Conservation (phyloP, 805 yeast species). For the Teunomyces atbi region DNA sequence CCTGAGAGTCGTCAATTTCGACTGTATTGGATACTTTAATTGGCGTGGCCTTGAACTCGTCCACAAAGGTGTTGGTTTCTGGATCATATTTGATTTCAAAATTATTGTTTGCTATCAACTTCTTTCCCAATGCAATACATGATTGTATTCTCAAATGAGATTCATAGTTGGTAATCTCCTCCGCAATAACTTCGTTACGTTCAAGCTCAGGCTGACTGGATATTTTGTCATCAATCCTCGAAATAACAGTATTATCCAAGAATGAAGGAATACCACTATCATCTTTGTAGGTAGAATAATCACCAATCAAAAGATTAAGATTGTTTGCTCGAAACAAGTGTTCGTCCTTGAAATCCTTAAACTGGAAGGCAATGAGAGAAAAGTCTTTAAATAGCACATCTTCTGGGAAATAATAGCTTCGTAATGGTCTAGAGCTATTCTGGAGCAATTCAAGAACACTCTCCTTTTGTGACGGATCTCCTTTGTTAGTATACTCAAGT, state of each 20-base stretch:
- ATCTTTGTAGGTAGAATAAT: conserved; percentile 12
- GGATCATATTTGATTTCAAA: conserved; percentile 2
- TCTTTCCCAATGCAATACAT: conserved; percentile 20
- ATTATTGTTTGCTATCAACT: conserved; percentile 15
- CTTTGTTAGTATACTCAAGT: conserved; percentile 4
- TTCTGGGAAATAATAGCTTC: conserved; percentile 59
- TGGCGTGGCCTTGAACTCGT: not conserved
- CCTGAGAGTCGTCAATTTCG: conserved; percentile 5
- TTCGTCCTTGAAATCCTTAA: conserved; percentile 62
- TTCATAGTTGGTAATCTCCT: conserved; percentile 20
- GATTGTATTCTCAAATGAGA: conserved; percentile 27
- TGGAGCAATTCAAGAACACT: conserved; percentile 9
- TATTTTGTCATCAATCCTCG: conserved; percentile 11
- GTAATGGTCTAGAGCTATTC: conserved; percentile 36
- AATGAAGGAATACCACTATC: conserved; percentile 17
- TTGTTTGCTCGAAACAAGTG: conserved; percentile 33
- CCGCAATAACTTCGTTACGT: not conserved
- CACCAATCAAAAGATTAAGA: conserved; percentile 20
- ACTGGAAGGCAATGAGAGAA: conserved; percentile 49
- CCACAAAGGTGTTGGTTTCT: conserved; percentile 2
- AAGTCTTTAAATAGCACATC: conserved; percentile 65
- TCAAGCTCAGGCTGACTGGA: not conserved
- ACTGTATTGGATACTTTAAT: not conserved
- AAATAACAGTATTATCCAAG: conserved; percentile 20
- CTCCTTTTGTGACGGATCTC: conserved; percentile 27